Evolutionary conservation across 2,329 filamentous ascomycete species (phyloP), one percentile per base, ranked within the genome.

Genomic region (Fusarium marasasianum): DNA sequence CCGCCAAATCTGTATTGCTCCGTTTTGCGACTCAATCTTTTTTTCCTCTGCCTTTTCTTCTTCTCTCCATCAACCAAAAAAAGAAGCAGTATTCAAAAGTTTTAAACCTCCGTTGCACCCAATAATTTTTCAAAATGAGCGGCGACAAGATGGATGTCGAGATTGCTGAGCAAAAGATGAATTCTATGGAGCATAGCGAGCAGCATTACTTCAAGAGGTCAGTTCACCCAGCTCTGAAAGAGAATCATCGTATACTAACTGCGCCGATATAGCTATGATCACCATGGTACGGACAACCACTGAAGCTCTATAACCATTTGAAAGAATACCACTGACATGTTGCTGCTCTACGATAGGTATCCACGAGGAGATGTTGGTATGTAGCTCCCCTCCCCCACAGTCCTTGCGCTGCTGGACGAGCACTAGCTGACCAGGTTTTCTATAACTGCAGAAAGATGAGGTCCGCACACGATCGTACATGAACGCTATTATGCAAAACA

Each of bases 141-240:
- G 83, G 85, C 76, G 84, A 86, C 69, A 86, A 86, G 71, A 90
- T 89, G 87, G 89, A 90, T 50, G 85, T 91, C 68, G 89, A 90
- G 80, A 82, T 85, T 75, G 89, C 89, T 55, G 90, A 91, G 85
- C 82, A 88, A 81, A 86, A 87, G 84, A 88, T 93, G 84, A 91
- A 92, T 82, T 83, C 86, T 78, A 92, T 98, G 89, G 93, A 94
- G 82, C 95, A 98, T 86, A 96, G 95, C 75, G 96, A 99, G 88
- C 95, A 97, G 84, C 96, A 98, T 85, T 99, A 98, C 88, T 98
- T 98, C 88, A 98, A 98, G 87, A 98, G 95, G 95, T 97, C 69
- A 73, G 79, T 82, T 68, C 71, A 38, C 53, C 54, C 43, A 41
- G n/a, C 41, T 26, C 13, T 17, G 50, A n/a, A 38, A 55, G 54